phyloP scores from a whole-genome alignment of 2,329 filamentous ascomycete species.

The Colletotrichum destructivum region DNA sequence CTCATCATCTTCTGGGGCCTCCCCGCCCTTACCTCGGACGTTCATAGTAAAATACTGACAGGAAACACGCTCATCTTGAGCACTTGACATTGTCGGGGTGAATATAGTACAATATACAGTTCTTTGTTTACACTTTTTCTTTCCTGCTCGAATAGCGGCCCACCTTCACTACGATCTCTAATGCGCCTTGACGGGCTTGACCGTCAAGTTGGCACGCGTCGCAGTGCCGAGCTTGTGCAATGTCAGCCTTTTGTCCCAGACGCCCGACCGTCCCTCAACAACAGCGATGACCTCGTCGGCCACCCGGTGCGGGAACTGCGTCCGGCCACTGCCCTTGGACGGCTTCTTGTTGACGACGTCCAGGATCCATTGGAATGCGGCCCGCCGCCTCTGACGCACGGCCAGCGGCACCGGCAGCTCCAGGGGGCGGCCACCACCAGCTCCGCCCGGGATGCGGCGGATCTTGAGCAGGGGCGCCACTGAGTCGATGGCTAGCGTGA shows the following conservation, averaged over 20 bases:
- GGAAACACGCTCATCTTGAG: constrained; percentile 28
- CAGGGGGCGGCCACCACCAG: constrained; percentile 87
- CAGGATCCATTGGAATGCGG: constrained; percentile 91
- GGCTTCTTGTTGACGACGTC: constrained; percentile 85
- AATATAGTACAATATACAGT: constrained; percentile 43
- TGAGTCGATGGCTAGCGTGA: constrained; percentile 92
- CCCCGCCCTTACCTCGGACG: neutral
- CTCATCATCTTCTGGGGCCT: too few relatives aligned
- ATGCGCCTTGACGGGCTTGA: constrained; percentile 54
- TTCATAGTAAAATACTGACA: neutral
- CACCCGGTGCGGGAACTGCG: constrained; percentile 82
- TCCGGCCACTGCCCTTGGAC: constrained; percentile 78
- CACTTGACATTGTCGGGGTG: constrained; percentile 20
- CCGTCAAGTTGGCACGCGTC: constrained; percentile 79
- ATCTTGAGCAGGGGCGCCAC: constrained; percentile 91
- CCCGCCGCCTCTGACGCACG: constrained; percentile 81
- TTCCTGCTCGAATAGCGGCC: constrained; percentile 6
- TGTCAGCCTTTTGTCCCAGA: constrained; percentile 86
- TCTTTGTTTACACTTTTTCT: constrained; percentile 35
- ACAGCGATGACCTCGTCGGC: constrained; percentile 90
- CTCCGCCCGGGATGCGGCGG: constrained; percentile 80
- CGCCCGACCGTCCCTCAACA: constrained; percentile 85
- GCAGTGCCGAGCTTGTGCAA: constrained; percentile 87
- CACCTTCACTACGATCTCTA: constrained; percentile 1
- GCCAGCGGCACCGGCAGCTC: constrained; percentile 86